Conservation (phyloP, 768 basidiomycete genomes). For the Infundibulicybe gibba region DNA sequence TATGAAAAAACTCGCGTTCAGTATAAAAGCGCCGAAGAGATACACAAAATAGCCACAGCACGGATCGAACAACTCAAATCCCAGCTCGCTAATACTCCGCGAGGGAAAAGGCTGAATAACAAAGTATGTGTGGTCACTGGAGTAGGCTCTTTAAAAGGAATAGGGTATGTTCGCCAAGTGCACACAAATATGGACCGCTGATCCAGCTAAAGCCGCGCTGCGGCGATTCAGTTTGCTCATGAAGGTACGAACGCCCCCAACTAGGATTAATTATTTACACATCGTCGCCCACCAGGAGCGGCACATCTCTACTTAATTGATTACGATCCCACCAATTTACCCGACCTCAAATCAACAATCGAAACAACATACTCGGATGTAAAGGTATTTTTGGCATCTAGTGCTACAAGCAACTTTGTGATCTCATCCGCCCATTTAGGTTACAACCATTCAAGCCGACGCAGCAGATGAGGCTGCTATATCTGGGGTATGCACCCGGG, state of each 20-base stretch:
- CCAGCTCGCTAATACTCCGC: slow-evolving; percentile 55
- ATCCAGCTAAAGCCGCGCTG: slow-evolving; percentile 51
- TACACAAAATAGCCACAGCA: slow-evolving; percentile 55
- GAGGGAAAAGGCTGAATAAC: slow-evolving; percentile 54
- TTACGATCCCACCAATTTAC: slow-evolving; percentile 63
- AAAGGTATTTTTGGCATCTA: slow-evolving; percentile 45
- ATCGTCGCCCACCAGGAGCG: slow-evolving; percentile 46
- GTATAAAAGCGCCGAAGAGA: slow-evolving; percentile 38
- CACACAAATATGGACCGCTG: not conserved
- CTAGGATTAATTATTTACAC: not conserved
- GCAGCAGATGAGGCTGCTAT: slow-evolving; percentile 78
- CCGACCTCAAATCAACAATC: slow-evolving; percentile 67
- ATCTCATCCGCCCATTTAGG: slow-evolving; percentile 39
- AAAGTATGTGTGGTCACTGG: slow-evolving; percentile 91
- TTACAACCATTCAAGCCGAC: slow-evolving; percentile 75
- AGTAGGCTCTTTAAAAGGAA: slow-evolving; percentile 82
- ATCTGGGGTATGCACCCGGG: slow-evolving; percentile 62
- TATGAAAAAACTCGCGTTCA: slow-evolving; percentile 30
- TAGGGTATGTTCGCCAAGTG: slow-evolving; percentile 56
- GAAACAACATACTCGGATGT: slow-evolving; percentile 69
- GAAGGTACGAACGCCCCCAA: slow-evolving; percentile 48
- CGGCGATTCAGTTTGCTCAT: slow-evolving; percentile 72
- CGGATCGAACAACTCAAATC: slow-evolving; percentile 67
- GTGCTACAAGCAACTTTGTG: not conserved
- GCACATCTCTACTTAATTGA: slow-evolving; percentile 75